A percentile compares a stretch with the other conserved stretches of the same genome.
phyloP scores from a whole-genome alignment of 1,284 basidiomycete species.

The Pterulicium gracile region DNA sequence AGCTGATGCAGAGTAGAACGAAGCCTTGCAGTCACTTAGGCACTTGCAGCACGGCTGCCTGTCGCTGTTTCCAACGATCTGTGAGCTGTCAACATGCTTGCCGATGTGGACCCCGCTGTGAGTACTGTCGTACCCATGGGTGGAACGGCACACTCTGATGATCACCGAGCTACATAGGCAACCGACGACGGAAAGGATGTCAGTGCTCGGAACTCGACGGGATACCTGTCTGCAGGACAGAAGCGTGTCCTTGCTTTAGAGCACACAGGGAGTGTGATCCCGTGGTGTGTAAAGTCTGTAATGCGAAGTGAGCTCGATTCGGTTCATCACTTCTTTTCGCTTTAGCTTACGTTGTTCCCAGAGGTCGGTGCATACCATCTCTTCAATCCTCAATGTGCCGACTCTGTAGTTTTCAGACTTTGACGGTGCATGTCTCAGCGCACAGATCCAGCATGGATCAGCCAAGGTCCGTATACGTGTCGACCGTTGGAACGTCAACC shows the following conservation, averaged over 20 bases:
- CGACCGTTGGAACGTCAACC: no score
- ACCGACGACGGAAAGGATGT: conserved; percentile 29
- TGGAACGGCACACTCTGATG: no score
- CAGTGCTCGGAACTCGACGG: conserved; percentile 19
- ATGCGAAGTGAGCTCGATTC: conserved; percentile 21
- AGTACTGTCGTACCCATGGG: conserved; percentile 6
- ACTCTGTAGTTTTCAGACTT: no score
- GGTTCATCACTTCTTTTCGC: background rate
- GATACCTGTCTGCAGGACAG: conserved; percentile 15
- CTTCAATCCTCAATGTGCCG: no score
- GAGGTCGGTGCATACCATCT: no score
- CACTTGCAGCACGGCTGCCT: background rate
- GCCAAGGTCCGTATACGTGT: no score
- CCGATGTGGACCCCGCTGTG: conserved; percentile 25
- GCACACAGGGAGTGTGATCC: conserved; percentile 31
- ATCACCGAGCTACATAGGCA: conserved; percentile 21
- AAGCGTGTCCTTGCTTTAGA: conserved; percentile 25
- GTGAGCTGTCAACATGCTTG: conserved; percentile 29
- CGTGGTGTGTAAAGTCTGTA: conserved; percentile 20
- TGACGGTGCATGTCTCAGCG: background rate
- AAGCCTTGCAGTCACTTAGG: background rate
- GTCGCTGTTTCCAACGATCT: no score
- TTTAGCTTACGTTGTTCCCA: background rate
- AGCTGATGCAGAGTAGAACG: background rate
- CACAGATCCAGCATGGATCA: background rate